These are phyloP conservation scores for Hemerocallis citrina DNA, from an alignment of 106 monocot species.

Conservation along the genomic window DNA sequence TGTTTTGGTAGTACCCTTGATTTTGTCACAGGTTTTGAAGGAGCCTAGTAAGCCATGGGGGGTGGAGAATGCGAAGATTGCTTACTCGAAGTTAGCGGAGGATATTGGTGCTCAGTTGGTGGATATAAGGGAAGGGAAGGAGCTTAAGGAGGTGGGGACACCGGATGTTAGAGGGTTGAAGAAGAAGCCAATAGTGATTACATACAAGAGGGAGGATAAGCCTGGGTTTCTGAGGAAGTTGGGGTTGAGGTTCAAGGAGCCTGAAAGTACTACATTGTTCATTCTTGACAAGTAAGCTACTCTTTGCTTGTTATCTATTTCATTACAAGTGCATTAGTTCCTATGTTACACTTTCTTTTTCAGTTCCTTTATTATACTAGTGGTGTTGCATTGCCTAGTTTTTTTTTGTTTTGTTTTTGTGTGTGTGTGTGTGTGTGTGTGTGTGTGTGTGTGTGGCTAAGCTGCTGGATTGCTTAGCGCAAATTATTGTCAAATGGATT, in stretches of 20 bases:
- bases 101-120: constrained; percentile 66
- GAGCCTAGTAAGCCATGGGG: constrained; percentile 52
- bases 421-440: too few relatives aligned
- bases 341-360: too few relatives aligned
- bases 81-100: constrained; percentile 60
- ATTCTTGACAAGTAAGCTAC: constrained; percentile 90
- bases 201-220: constrained; percentile 65
- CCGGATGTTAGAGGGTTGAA: constrained; percentile 62
- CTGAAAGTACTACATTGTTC: constrained; percentile 70
- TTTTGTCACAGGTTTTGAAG: constrained; percentile 39
- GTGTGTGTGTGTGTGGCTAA: too few relatives aligned
- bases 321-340: too few relatives aligned
- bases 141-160: constrained; percentile 60
- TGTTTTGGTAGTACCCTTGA: constrained; percentile 46
- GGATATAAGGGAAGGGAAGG: constrained; percentile 80
- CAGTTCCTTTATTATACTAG: too few relatives aligned
- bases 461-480: too few relatives aligned
- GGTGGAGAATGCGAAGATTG: constrained; percentile 49
- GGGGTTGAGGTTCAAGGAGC: constrained; percentile 72
- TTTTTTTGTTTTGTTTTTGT: too few relatives aligned
- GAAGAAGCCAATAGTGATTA: constrained; percentile 72
- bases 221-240: constrained; percentile 86
- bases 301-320: too few relatives aligned
- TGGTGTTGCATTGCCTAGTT: too few relatives aligned
- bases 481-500: too few relatives aligned